A percentile compares a stretch with the other conserved stretches of the same genome.
Evolutionary conservation across 2,329 filamentous ascomycete species (phyloP).

Genomic region (Monosporascus ibericus): DNA sequence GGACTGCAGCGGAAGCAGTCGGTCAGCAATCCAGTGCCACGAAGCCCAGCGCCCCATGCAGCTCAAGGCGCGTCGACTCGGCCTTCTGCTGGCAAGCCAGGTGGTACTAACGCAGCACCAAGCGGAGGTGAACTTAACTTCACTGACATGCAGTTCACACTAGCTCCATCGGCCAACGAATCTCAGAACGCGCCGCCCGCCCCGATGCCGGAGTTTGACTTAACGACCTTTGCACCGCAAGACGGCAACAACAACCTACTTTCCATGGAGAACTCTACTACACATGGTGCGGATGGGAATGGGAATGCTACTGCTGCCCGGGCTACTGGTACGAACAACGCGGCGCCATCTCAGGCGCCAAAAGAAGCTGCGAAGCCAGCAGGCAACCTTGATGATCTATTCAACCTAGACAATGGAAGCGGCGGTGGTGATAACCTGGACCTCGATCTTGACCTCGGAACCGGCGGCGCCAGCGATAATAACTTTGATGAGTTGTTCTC

Average conservation of each 20-base stretch:
- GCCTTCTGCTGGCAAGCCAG: constrained; percentile 7
- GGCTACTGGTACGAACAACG: constrained; percentile 2
- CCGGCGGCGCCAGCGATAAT: constrained; percentile 29
- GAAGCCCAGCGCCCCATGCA: constrained; percentile 9
- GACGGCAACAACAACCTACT: constrained; percentile 17
- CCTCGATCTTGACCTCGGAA: constrained; percentile 34
- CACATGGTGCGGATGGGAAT: neutral
- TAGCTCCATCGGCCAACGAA: constrained; percentile 36
- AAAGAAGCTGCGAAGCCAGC: constrained; percentile 20
- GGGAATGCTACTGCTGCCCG: neutral
- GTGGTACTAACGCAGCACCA: constrained; percentile 10
- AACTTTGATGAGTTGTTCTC: constrained; percentile 49
- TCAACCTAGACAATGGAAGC: constrained; percentile 35
- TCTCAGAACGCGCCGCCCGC: constrained; percentile 21
- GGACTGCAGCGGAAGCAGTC: constrained; percentile 2
- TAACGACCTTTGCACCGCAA: constrained; percentile 35
- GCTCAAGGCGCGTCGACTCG: constrained; percentile 11
- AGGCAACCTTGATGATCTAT: constrained; percentile 40
- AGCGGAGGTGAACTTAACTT: constrained; percentile 40
- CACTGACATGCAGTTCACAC: constrained; percentile 51
- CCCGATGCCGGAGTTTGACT: constrained; percentile 38
- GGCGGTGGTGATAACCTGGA: constrained; percentile 28
- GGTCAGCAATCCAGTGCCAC: constrained; percentile 13
- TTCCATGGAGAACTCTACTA: constrained; percentile 8
- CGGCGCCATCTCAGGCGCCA: constrained; percentile 7